Evolutionary conservation across 192 early-diverging fungal species (phyloP), one percentile per base, ranked within the genome.

Genomic region (Gorgonomyces haynaldii): DNA sequence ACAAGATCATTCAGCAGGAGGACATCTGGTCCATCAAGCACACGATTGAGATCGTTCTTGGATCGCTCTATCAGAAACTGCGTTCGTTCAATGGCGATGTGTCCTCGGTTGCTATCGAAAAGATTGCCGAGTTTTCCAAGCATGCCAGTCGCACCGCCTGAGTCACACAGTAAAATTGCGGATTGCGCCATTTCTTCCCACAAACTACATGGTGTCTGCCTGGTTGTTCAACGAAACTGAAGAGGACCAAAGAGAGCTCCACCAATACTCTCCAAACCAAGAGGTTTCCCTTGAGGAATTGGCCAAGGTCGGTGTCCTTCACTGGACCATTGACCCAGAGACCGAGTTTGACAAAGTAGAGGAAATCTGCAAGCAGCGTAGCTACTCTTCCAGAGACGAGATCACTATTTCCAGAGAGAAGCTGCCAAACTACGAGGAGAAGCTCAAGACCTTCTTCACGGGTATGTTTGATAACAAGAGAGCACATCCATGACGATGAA

Each of bases 401-500:
- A 87, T 97, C 46, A 70, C 66, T 29, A 85, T 94, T 38, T 85
- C 86, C 42, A 80, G 76, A 30, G 75, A 79, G 13, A 78, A 67
- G 40, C 67, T 98, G 36, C 83, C 83, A 30, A 79, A 81, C 52
- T 98, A 95, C 61, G 92, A 96, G 41, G 81, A 75, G 23, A 95
- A 91, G 64, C 74, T 98, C 50, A 89, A 91, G 69, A 83, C 60
- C 7, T 97, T 97, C 54, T 95, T 88, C 58, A 70, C 76, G 22
- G 93, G 94, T 76, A 79, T 69, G 45, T 62, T 70, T 1, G 42
- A 23, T 20, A 9, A 47, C 28, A 57, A 31, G 24, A 43, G 78
- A 77, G 47, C 91, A 96, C 60, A 69, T 93, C 43, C 91, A 96
- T 62, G 90, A 91, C 46, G 93, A 94, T 52, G 95, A 98, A 70